Conservation (phyloP, 208 protist species). For the Crithidia expoeki region DNA sequence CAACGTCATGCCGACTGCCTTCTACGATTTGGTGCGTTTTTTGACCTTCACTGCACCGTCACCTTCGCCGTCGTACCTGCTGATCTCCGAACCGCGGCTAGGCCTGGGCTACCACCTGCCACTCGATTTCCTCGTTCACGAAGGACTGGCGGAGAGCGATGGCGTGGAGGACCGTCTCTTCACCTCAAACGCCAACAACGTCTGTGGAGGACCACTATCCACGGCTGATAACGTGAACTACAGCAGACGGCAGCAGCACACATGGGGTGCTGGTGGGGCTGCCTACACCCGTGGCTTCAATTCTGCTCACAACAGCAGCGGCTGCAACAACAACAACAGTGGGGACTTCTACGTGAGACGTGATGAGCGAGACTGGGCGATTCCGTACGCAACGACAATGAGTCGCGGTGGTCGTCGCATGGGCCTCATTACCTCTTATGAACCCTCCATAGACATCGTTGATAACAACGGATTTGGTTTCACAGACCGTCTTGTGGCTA, state of each 20-base stretch:
- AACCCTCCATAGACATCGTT: slow-evolving; percentile 27
- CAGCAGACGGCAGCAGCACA: slow-evolving; percentile 16
- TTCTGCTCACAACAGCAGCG: background rate
- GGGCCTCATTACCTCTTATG: slow-evolving; percentile 66
- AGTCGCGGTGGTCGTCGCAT: slow-evolving; percentile 54
- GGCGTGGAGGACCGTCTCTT: slow-evolving; percentile 25
- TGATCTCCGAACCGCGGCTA: slow-evolving; percentile 81
- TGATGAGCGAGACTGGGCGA: slow-evolving; percentile 12
- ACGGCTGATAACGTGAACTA: background rate
- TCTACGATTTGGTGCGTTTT: slow-evolving; percentile 75
- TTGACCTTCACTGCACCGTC: slow-evolving; percentile 60
- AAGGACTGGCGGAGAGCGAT: slow-evolving; percentile 47
- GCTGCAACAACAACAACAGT: background rate
- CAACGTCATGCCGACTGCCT: slow-evolving; percentile 65
- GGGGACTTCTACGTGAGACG: slow-evolving; percentile 9
- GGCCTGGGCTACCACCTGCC: slow-evolving; percentile 83
- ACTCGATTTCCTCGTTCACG: slow-evolving; percentile 68
- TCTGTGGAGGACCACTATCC: slow-evolving; percentile 9
- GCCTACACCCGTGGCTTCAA: background rate
- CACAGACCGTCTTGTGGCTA: background rate
- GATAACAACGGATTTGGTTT: background rate
- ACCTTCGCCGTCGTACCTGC: slow-evolving; percentile 79
- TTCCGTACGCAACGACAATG: slow-evolving; percentile 48
- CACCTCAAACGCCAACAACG: slow-evolving; percentile 12
- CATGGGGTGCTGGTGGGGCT: slow-evolving; percentile 15